Evolutionary conservation across 2,329 filamentous ascomycete genomes (phyloP).

Genomic region (Colletotrichum endophyticum): DNA sequence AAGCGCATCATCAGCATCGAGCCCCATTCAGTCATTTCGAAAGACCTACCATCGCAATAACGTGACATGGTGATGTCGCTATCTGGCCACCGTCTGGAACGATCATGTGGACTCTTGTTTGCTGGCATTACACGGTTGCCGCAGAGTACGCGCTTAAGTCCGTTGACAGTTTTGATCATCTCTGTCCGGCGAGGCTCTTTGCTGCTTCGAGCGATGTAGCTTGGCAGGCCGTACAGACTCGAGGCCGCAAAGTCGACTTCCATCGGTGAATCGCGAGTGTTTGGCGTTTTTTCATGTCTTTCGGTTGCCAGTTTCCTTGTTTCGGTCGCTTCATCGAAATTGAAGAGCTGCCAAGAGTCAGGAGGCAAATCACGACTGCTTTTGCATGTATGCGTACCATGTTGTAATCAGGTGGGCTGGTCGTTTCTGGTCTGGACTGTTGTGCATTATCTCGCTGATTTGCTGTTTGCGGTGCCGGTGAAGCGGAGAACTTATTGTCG

Average conservation of each 20-base stretch:
- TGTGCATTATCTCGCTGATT: background rate
- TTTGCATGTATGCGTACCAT: background rate
- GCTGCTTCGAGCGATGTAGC: background rate
- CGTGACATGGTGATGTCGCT: background rate
- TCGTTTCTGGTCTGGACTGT: background rate
- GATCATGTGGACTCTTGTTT: background rate
- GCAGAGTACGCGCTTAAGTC: background rate
- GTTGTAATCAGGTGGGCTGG: slow-evolving; percentile 5
- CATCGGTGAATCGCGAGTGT: background rate
- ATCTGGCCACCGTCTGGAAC: background rate
- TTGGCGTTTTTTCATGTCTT: background rate
- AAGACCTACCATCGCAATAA: background rate
- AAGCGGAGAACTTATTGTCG: background rate
- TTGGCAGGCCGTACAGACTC: background rate
- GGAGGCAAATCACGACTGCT: background rate
- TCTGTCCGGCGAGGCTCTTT: background rate
- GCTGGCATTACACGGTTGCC: background rate
- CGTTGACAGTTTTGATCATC: slow-evolving; percentile 8
- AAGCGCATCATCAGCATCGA: background rate
- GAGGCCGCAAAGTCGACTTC: slow-evolving; percentile 5
- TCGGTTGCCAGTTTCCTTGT: background rate
- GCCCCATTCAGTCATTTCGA: background rate
- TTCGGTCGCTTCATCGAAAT: background rate
- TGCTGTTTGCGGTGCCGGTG: background rate
- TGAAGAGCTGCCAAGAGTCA: background rate